These are phyloP conservation scores for Cryphonectria nitschkei DNA, from an alignment of 2,329 filamentous ascomycete species.

Conservation along the genomic window DNA sequence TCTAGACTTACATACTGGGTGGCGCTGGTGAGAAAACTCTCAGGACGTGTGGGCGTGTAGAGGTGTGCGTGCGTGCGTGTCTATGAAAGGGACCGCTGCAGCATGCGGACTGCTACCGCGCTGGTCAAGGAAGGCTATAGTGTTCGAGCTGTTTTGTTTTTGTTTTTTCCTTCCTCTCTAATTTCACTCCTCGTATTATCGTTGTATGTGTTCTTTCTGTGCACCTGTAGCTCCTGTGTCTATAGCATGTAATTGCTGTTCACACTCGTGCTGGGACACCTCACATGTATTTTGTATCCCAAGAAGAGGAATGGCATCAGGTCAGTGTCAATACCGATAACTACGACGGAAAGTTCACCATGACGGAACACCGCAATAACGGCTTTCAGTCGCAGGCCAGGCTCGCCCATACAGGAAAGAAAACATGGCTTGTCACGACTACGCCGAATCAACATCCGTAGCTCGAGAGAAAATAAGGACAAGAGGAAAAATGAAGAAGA, in stretches of 20 bases:
- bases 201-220: background rate
- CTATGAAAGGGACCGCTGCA: too few relatives aligned
- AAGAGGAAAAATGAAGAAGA: background rate
- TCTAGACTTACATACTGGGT: too few relatives aligned
- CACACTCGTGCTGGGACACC: background rate
- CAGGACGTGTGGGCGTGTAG: too few relatives aligned
- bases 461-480: background rate
- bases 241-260: background rate
- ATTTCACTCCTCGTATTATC: too few relatives aligned
- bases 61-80: too few relatives aligned
- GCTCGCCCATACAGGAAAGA: background rate
- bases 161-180: background rate
- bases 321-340: background rate
- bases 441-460: background rate
- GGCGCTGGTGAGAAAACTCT: too few relatives aligned
- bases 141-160: background rate
- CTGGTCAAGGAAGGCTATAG: background rate
- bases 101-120: too few relatives aligned
- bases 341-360: background rate
- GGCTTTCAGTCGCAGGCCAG: background rate
- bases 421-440: background rate
- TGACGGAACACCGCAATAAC: background rate
- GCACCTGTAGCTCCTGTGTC: background rate
- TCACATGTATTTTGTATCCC: background rate
- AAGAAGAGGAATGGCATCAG: background rate